phyloP scores from a whole-genome alignment of 2,329 filamentous ascomycete species.

The Fusarium udum region DNA sequence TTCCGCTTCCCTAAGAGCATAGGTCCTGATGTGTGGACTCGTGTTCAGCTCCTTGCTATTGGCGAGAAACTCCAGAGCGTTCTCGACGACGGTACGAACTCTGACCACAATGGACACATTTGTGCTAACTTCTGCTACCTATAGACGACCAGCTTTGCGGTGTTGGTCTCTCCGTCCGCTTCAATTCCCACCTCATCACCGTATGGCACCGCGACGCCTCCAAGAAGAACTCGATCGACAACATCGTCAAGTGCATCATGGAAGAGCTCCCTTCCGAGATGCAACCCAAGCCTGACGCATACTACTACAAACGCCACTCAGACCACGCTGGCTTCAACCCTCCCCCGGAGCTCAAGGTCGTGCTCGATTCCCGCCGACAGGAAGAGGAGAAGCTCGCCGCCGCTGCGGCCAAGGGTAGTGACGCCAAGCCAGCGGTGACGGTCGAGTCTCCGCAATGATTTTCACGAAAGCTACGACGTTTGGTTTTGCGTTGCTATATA shows the following conservation, averaged over 20 bases:
- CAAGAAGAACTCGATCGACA: constrained; percentile 81
- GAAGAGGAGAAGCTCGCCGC: constrained; percentile 50
- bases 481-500: constrained; percentile 16
- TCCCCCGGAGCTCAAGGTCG: constrained; percentile 66
- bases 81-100: constrained; percentile 70
- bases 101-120: neutral
- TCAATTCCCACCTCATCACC: constrained; percentile 87
- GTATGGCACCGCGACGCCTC: constrained; percentile 92
- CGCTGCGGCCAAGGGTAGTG: constrained; percentile 31
- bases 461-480: constrained; percentile 28
- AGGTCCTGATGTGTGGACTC: constrained; percentile 80
- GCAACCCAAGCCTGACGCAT: constrained; percentile 74
- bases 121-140: constrained; percentile 9
- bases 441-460: constrained; percentile 42
- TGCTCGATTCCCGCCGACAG: constrained; percentile 65
- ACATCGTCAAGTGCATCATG: constrained; percentile 76
- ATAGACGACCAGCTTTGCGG: constrained; percentile 88
- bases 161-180: constrained; percentile 85
- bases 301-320: constrained; percentile 89
- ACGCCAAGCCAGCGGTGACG: constrained; percentile 41
- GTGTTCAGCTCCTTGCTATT: constrained; percentile 82
- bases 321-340: constrained; percentile 86
- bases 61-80: constrained; percentile 82
- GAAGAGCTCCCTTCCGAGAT: constrained; percentile 78
- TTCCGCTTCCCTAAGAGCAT: constrained; percentile 85